phyloP scores from a whole-genome alignment of 163 green algal genomes.

The Coccomyxa subellipsoidea region DNA sequence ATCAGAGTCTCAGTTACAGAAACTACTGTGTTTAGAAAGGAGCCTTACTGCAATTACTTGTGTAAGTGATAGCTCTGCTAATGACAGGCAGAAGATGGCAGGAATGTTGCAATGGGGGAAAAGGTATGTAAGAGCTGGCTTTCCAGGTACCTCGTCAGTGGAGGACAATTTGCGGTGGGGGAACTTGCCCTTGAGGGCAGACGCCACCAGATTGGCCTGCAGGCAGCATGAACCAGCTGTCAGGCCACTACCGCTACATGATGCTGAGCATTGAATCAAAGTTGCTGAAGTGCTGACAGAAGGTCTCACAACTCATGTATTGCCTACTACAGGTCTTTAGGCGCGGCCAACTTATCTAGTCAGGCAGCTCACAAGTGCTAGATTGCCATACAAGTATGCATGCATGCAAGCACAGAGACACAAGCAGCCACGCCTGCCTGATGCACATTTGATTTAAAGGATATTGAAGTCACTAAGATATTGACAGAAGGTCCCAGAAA shows the following conservation, averaged over 20 bases:
- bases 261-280: background rate
- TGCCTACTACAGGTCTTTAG: too few relatives aligned
- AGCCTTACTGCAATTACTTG: background rate
- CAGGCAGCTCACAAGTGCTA: too few relatives aligned
- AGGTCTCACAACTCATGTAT: too few relatives aligned
- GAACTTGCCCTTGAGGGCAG: background rate
- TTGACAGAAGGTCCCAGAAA: too few relatives aligned
- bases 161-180: background rate
- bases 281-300: background rate
- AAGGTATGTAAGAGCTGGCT: background rate
- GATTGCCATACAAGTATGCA: too few relatives aligned
- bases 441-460: too few relatives aligned
- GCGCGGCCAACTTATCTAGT: too few relatives aligned
- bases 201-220: background rate
- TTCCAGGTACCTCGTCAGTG: background rate
- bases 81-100: background rate
- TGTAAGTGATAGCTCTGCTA: background rate
- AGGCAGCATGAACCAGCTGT: background rate
- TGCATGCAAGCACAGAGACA: too few relatives aligned
- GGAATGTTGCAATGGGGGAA: too few relatives aligned
- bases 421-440: too few relatives aligned
- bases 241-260: background rate
- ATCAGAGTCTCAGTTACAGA: background rate
- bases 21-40: too few relatives aligned
- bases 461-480: too few relatives aligned